Conservation (phyloP, 2,329 filamentous ascomycete genomes). For the Tolypocladium guangdongense region DNA sequence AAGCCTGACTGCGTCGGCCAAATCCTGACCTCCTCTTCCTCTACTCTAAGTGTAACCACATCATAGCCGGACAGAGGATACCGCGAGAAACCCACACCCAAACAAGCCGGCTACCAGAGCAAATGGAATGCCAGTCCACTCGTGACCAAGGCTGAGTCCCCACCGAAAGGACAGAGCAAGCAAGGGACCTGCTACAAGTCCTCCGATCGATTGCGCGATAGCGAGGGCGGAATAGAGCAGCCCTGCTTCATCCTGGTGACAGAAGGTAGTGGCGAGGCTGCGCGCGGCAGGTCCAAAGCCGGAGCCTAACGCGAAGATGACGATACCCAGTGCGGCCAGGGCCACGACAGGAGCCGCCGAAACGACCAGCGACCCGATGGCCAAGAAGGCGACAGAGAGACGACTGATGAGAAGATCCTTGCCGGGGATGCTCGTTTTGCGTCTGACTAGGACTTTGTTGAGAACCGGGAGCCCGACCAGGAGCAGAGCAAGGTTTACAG, state of each 20-base stretch:
- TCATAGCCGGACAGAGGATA: too few relatives aligned
- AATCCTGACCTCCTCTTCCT: too few relatives aligned
- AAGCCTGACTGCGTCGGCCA: too few relatives aligned
- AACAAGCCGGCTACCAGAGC: background rate
- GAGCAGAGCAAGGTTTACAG: background rate
- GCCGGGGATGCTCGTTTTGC: background rate
- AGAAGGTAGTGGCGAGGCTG: background rate
- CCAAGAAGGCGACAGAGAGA: background rate
- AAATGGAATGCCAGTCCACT: conserved; percentile 1
- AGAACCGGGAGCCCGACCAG: background rate
- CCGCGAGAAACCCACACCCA: background rate
- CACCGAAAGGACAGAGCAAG: background rate
- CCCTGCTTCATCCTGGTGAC: background rate
- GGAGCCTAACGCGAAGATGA: background rate
- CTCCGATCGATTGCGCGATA: background rate
- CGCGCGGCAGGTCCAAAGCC: background rate
- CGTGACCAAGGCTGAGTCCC: background rate
- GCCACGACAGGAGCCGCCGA: background rate
- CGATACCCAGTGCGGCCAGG: background rate
- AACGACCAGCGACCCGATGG: background rate
- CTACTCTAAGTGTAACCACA: too few relatives aligned
- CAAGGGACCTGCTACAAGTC: background rate
- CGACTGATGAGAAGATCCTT: background rate
- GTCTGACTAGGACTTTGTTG: background rate
- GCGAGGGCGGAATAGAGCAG: background rate